A percentile compares a stretch with the other conserved stretches of the same genome.
Evolutionary conservation across 163 green algal genomes (phyloP).

Genomic region (Coccomyxa subellipsoidea): DNA sequence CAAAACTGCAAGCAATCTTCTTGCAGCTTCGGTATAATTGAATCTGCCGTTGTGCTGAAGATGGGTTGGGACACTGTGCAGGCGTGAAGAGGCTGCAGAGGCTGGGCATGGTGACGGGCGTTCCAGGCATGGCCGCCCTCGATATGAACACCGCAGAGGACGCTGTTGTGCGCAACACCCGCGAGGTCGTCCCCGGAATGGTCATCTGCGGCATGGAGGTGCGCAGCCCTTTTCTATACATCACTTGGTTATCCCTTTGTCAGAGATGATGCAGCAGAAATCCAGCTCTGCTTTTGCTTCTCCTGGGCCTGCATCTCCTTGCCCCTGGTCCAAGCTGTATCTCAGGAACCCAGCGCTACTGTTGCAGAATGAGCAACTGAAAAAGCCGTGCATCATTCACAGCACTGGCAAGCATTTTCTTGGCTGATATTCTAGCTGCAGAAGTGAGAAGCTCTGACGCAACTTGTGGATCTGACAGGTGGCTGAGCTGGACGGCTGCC

Average conservation of each 20-base stretch:
- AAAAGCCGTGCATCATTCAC: not conserved
- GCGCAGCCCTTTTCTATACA: too few species aligned
- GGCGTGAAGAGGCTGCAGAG: slow-evolving; percentile 88
- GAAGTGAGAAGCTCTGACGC: not conserved
- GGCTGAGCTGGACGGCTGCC: slow-evolving; percentile 76
- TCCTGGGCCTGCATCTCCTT: too few species aligned
- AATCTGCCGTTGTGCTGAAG: too few species aligned
- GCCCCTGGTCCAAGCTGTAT: too few species aligned
- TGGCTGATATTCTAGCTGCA: not conserved
- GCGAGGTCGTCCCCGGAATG: slow-evolving; percentile 93
- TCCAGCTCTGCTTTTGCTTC: too few species aligned
- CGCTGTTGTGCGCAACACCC: slow-evolving; percentile 82
- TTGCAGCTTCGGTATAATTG: too few species aligned
- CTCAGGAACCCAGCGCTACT: not conserved
- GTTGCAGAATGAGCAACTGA: not conserved
- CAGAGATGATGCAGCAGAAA: too few species aligned
- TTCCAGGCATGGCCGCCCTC: slow-evolving; percentile 89
- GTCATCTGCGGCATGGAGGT: slow-evolving; percentile 95
- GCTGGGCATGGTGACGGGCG: slow-evolving; percentile 81
- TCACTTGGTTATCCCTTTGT: too few species aligned
- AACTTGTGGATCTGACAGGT: slow-evolving; percentile 38
- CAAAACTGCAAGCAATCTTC: too few species aligned
- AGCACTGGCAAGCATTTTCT: not conserved
- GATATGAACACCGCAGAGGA: slow-evolving; percentile 97
- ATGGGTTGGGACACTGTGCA: too few species aligned